Conservation (phyloP, 306 rosid genomes). For the Citrullus amarus region DNA sequence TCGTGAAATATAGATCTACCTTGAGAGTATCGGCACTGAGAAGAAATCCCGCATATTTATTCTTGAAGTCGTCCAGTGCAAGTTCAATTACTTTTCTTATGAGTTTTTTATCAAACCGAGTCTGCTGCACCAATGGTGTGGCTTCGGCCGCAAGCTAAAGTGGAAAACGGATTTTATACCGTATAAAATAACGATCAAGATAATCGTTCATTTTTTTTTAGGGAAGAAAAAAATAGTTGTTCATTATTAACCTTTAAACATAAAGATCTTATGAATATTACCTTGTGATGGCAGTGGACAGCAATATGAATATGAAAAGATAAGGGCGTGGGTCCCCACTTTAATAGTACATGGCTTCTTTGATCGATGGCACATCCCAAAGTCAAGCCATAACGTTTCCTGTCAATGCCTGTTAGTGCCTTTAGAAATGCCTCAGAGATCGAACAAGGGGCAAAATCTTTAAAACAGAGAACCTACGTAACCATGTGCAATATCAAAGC, state of each 20-base stretch:
- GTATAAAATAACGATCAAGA: neutral
- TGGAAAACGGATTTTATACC: neutral
- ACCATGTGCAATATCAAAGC: slow-evolving; percentile 11
- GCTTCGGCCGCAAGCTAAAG: slow-evolving; percentile 41
- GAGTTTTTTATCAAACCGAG: slow-evolving; percentile 41
- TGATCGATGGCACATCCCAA: slow-evolving; percentile 34
- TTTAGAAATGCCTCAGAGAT: slow-evolving; percentile 43
- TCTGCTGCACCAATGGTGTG: slow-evolving; percentile 26
- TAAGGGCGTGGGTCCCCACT: slow-evolving; percentile 57
- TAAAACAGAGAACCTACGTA: slow-evolving; percentile 58
- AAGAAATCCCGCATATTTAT: slow-evolving; percentile 54
- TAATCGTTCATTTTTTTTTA: neutral
- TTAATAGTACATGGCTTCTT: slow-evolving; percentile 39
- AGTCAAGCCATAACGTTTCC: slow-evolving; percentile 72
- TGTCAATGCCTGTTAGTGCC: slow-evolving; percentile 53
- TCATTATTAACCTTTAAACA: neutral
- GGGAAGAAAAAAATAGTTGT: neutral
- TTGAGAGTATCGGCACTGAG: slow-evolving; percentile 66
- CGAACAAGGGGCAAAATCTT: slow-evolving; percentile 50
- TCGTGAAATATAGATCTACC: slow-evolving; percentile 28
- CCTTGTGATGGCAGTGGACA: slow-evolving; percentile 55
- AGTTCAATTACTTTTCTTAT: slow-evolving; percentile 45
- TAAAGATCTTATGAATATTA: slow-evolving; percentile 24
- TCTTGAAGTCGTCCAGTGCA: slow-evolving; percentile 78
- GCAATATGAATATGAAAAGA: slow-evolving; percentile 52